Evolutionary conservation across 1,284 basidiomycete genomes (phyloP).

Genomic region (Mycena sp.): DNA sequence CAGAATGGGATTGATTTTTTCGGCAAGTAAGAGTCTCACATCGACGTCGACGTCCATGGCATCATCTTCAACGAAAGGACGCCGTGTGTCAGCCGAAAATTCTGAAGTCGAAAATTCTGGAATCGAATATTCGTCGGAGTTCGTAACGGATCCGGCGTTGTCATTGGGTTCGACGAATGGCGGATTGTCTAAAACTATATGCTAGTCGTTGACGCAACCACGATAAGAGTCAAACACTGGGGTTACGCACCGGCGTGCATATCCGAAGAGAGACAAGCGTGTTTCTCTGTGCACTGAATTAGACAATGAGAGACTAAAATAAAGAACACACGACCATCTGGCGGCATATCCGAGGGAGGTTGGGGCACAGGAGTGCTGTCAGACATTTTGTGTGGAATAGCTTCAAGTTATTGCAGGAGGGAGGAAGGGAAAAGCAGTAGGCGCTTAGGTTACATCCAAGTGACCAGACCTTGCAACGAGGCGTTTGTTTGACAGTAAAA

Average conservation of each 20-base stretch:
- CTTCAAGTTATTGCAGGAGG: background rate
- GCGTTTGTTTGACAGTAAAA: slow-evolving; percentile 17
- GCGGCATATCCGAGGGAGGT: background rate
- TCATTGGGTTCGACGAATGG: slow-evolving; percentile 3
- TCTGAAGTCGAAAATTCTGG: no score
- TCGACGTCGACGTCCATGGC: slow-evolving; percentile 23
- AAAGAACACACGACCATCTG: no score
- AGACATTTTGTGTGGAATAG: slow-evolving; percentile 11
- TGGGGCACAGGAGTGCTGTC: slow-evolving; percentile 4
- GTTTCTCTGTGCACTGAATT: no score
- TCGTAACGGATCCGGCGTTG: slow-evolving; percentile 3
- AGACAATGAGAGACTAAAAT: no score
- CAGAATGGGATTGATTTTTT: no score
- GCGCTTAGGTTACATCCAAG: background rate
- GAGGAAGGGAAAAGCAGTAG: background rate
- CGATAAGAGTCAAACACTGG: no score
- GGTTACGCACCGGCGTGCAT: no score
- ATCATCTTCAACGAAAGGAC: background rate
- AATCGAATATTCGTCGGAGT: slow-evolving; percentile 18
- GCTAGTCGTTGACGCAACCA: background rate
- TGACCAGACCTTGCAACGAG: slow-evolving; percentile 19
- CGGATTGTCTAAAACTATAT: background rate
- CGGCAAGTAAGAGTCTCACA: no score
- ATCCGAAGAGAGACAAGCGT: no score
- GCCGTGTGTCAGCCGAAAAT: no score